Evolutionary conservation across 768 basidiomycete genomes (phyloP).

Genomic region (Termitomyces sp.): DNA sequence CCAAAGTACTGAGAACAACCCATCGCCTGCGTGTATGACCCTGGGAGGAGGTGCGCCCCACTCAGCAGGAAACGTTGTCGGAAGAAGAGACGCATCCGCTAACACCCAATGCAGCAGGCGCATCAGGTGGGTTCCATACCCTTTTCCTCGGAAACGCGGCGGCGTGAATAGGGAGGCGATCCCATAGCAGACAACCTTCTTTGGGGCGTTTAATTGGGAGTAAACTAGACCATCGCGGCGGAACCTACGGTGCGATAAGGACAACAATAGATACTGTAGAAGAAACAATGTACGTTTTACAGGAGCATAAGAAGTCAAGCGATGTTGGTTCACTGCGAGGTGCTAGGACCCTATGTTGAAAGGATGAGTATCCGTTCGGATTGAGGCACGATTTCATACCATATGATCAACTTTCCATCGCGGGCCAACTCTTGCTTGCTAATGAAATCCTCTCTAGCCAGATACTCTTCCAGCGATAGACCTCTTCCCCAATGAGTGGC

Average conservation of each 20-base stretch:
- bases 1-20: conserved; percentile 43
- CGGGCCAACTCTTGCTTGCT: conserved; percentile 37
- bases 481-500: conserved; percentile 39
- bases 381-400: neutral
- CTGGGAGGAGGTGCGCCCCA: conserved; percentile 41
- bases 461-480: conserved; percentile 39
- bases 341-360: conserved; percentile 47
- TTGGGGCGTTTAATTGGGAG: conserved; percentile 10
- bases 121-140: conserved; percentile 64
- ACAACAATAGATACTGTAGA: neutral
- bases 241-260: conserved; percentile 17
- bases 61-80: conserved; percentile 24
- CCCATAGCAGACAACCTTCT: conserved; percentile 41
- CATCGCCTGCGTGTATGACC: conserved; percentile 31
- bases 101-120: conserved; percentile 54
- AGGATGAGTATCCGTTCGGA: neutral
- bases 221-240: conserved; percentile 26
- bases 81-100: conserved; percentile 23
- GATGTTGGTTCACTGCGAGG: conserved; percentile 44
- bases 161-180: conserved; percentile 57
- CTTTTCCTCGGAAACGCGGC: conserved; percentile 40
- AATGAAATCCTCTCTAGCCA: conserved; percentile 33
- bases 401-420: conserved; percentile 33
- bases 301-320: conserved; percentile 53
- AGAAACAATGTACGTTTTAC: conserved; percentile 47